A percentile compares a stretch with the other conserved stretches of the same genome.
These are phyloP conservation scores for Pichiaceae sp. DNA, from an alignment of 1,139 yeast genomes.

Conservation along the genomic window DNA sequence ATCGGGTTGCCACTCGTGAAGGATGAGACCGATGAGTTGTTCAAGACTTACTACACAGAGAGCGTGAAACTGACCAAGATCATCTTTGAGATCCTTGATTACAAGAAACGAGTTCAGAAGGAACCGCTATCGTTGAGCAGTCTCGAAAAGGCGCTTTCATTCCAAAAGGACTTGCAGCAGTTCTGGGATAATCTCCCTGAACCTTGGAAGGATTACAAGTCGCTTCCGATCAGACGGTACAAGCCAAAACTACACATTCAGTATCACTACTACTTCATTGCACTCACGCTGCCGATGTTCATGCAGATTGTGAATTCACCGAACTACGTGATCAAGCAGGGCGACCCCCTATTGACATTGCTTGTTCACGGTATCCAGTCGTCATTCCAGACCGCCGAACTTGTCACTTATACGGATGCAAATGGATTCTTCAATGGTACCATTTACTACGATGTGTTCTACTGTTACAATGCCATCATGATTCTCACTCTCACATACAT, in stretches of 20 bases:
- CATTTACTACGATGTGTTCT: conserved; percentile 30
- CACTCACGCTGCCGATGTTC: conserved; percentile 31
- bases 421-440: conserved; percentile 32
- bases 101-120: conserved; percentile 25
- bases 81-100: conserved; percentile 28
- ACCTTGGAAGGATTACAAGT: conserved; percentile 22
- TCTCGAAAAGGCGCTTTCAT: conserved; percentile 28
- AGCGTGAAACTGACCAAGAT: conserved; percentile 27
- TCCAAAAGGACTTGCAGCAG: conserved; percentile 24
- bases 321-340: conserved; percentile 22
- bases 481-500: conserved; percentile 29
- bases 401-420: conserved; percentile 24
- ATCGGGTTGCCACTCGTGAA: conserved; percentile 24
- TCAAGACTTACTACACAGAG: conserved; percentile 25
- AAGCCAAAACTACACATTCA: conserved; percentile 31
- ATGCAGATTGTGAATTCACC: conserved; percentile 27
- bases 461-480: conserved; percentile 32
- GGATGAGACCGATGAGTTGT: conserved; percentile 23
- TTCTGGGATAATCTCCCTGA: conserved; percentile 26
- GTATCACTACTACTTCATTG: conserved; percentile 30
- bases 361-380: conserved; percentile 30
- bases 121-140: conserved; percentile 29
- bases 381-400: conserved; percentile 27
- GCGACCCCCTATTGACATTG: conserved; percentile 29
- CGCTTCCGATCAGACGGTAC: conserved; percentile 25